Base-by-base conservation (phyloP, 805 yeast genomes). In the Schwanniomyces pseudopolymorphus region DNA sequence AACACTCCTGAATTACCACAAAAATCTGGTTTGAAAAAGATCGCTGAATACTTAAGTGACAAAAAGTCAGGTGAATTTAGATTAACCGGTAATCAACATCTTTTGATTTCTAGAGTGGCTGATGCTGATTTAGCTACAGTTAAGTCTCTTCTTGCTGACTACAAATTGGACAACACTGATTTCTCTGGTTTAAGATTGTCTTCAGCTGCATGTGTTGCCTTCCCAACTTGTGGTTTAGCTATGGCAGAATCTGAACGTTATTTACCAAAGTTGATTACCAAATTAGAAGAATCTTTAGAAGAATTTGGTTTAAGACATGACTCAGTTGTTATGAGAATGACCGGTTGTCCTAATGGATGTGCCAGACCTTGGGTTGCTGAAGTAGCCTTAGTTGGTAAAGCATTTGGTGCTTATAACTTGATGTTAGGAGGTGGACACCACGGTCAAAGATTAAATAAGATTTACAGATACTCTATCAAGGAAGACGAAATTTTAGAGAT, bases 341-440 rank as follows among this genome's bases (percentile, higher is more conserved):
- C 97, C 25, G 98, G 98, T 47, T 92, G 98, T 78, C 97, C 97
- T 45, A 92, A 92, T 67, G 98, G 98, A 56, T 92, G 98, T 76
- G 94, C 98, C 20, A 84, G 98, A 68, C 98, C 98, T 24, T 92
- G 97, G 97, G 72, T 92, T 43, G 98, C 97, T 4, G 98, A 92
- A 67, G 83, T 92, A 48, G 98, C 97, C 0, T 77, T 90, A 49
- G 95, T 92, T 47, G 98, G 98, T 66, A 92, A 92, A 67, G 97
- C 98, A 0, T 83, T 79, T 53, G 96, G 96, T 43, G 90, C 95
- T 14, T 92, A 92, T 71, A 92, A 92, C 69, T 78, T 92, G 69
- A 78, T 91, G 89, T 77, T 92, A 55, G 98, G 98, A 57, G 98
- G 98, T 63, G 96, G 97, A 33, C 91, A 86, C 69, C 85, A 85